A percentile compares a stretch with the other conserved stretches of the same genome.
Conservation (phyloP, 1,139 yeast genomes). For the Suhomyces bolitotheri region DNA sequence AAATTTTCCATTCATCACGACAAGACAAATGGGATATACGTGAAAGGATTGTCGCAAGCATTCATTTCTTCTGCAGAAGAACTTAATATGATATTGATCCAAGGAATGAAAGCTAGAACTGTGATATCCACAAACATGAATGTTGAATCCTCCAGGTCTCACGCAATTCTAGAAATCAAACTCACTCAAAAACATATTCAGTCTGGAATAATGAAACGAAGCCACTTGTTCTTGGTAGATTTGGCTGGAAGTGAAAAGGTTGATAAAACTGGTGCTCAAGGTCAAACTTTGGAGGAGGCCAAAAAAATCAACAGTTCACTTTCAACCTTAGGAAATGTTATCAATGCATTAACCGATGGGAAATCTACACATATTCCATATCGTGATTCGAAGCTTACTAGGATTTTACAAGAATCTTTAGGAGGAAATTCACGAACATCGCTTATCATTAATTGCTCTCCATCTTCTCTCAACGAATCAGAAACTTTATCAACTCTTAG, state of each 20-base stretch:
- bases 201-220: slow-evolving; percentile 59
- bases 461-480: slow-evolving; percentile 56
- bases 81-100: slow-evolving; percentile 53
- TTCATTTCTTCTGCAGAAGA: slow-evolving; percentile 63
- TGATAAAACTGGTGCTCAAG: slow-evolving; percentile 78
- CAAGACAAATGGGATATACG: slow-evolving; percentile 64
- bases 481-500: slow-evolving; percentile 80
- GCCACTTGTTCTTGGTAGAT: slow-evolving; percentile 78
- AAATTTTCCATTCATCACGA: slow-evolving; percentile 66
- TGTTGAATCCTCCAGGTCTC: slow-evolving; percentile 76
- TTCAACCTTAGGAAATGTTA: slow-evolving; percentile 78
- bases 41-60: slow-evolving; percentile 63
- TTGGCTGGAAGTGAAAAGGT: slow-evolving; percentile 89
- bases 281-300: slow-evolving; percentile 78
- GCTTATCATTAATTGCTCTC: slow-evolving; percentile 76
- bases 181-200: slow-evolving; percentile 59
- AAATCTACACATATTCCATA: slow-evolving; percentile 71
- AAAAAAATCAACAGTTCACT: slow-evolving; percentile 80
- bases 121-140: slow-evolving; percentile 73
- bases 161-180: slow-evolving; percentile 72
- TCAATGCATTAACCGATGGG: slow-evolving; percentile 73
- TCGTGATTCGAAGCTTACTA: slow-evolving; percentile 79
- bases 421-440: slow-evolving; percentile 89
- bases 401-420: slow-evolving; percentile 78
- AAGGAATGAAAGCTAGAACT: slow-evolving; percentile 58